Evolutionary conservation across 768 basidiomycete species (phyloP).

Genomic region (Phaffia tasmanica): DNA sequence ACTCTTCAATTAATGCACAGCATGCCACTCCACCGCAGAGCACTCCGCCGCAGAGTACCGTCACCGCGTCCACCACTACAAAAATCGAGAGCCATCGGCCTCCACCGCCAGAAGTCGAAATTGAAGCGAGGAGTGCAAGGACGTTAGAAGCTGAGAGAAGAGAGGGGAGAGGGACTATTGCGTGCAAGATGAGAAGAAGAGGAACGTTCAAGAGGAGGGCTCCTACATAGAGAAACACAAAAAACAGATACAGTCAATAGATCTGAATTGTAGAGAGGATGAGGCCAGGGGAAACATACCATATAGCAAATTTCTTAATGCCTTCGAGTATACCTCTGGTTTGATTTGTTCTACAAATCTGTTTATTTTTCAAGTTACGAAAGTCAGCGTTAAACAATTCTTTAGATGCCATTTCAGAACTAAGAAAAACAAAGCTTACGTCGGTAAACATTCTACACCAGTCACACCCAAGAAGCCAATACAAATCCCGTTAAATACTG

Average conservation of each 20-base stretch:
- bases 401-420: no score
- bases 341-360: constrained; percentile 56
- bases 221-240: constrained; percentile 28
- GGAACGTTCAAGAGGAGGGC: constrained; percentile 49
- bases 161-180: constrained; percentile 47
- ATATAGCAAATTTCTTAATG: constrained; percentile 55
- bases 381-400: neutral
- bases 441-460: constrained; percentile 46
- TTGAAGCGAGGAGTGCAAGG: constrained; percentile 50
- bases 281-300: constrained; percentile 25
- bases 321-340: constrained; percentile 47
- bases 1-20: constrained; percentile 41
- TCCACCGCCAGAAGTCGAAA: constrained; percentile 44
- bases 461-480: constrained; percentile 62
- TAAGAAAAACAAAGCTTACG: constrained; percentile 40
- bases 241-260: no score
- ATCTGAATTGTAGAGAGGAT: neutral
- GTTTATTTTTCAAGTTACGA: constrained; percentile 40
- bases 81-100: constrained; percentile 54
- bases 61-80: constrained; percentile 55
- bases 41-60: constrained; percentile 64
- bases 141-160: constrained; percentile 51
- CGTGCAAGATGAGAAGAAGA: constrained; percentile 53
- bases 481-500: constrained; percentile 58
- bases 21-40: constrained; percentile 46